Evolutionary conservation across 2,329 filamentous ascomycete species (phyloP).

Genomic region (Hypoxylon rubiginosum): DNA sequence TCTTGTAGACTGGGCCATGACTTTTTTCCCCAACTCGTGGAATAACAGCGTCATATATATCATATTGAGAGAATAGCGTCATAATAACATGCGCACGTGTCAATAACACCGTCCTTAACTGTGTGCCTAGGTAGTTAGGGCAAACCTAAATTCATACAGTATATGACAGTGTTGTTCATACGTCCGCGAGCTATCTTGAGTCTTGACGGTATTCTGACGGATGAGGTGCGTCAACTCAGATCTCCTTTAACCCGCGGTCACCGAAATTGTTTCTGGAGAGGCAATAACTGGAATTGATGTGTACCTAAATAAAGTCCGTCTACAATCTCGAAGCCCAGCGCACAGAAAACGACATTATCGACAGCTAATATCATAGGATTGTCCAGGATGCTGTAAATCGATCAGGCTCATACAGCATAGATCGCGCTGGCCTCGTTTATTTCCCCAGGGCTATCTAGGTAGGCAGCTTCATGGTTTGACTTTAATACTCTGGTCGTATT

Average conservation of each 20-base stretch:
- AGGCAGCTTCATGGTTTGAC: background rate
- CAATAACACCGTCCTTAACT: too few species aligned
- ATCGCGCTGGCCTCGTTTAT: background rate
- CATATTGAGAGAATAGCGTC: background rate
- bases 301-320: background rate
- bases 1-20: background rate
- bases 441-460: background rate
- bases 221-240: too few species aligned
- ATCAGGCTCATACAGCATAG: background rate
- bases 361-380: background rate
- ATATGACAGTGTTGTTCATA: too few species aligned
- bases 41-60: background rate
- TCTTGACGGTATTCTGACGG: too few species aligned
- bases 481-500: background rate
- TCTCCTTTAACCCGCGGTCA: background rate
- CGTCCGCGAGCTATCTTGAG: too few species aligned
- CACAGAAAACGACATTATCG: background rate
- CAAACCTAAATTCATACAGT: too few species aligned
- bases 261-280: background rate
- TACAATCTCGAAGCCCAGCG: background rate
- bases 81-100: too few species aligned
- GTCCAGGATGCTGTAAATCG: background rate
- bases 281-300: background rate
- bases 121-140: too few species aligned
- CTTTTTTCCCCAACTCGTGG: background rate